A percentile compares a stretch with the other conserved stretches of the same genome.
Conservation (phyloP, 2,329 filamentous ascomycete species). For the Neopestalotiopsis rosae region DNA sequence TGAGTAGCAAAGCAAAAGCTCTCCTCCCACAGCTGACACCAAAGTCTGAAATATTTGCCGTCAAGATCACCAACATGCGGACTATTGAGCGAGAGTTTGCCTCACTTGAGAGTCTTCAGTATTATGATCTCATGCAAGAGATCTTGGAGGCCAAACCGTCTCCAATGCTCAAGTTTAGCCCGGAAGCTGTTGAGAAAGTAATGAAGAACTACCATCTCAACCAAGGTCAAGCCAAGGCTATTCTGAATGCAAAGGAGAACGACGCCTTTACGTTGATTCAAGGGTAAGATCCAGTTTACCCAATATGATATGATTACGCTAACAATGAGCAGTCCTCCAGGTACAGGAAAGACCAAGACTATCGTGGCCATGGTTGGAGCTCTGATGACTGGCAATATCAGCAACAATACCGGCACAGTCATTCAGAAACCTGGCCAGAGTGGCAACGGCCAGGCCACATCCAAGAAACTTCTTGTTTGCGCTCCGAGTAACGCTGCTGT, state of each 20-base stretch:
- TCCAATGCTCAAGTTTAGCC: slow-evolving; percentile 80
- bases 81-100: slow-evolving; percentile 96
- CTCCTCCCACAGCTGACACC: slow-evolving; percentile 70
- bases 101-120: slow-evolving; percentile 86
- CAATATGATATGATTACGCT: slow-evolving; percentile 28
- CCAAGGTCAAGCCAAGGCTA: slow-evolving; percentile 85
- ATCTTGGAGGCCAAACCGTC: slow-evolving; percentile 89
- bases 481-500: slow-evolving; percentile 99
- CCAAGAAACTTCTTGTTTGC: slow-evolving; percentile 92
- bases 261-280: slow-evolving; percentile 97
- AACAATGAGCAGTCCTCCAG: slow-evolving; percentile 71
- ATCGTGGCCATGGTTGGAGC: slow-evolving; percentile 96
- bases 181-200: slow-evolving; percentile 71
- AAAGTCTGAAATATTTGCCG: slow-evolving; percentile 71
- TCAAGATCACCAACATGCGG: slow-evolving; percentile 91
- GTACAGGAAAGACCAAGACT: slow-evolving; percentile 98
- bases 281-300: slow-evolving; percentile 58
- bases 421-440: slow-evolving; percentile 46
- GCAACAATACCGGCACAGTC: slow-evolving; percentile 47
- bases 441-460: slow-evolving; percentile 39
- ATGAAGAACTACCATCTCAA: slow-evolving; percentile 85
- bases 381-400: slow-evolving; percentile 68
- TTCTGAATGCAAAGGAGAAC: slow-evolving; percentile 91
- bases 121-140: slow-evolving; percentile 95
- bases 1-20: slow-evolving; percentile 71